Conservation (phyloP, 2,329 filamentous ascomycete genomes). For the Davidsoniella neocaledoniae region DNA sequence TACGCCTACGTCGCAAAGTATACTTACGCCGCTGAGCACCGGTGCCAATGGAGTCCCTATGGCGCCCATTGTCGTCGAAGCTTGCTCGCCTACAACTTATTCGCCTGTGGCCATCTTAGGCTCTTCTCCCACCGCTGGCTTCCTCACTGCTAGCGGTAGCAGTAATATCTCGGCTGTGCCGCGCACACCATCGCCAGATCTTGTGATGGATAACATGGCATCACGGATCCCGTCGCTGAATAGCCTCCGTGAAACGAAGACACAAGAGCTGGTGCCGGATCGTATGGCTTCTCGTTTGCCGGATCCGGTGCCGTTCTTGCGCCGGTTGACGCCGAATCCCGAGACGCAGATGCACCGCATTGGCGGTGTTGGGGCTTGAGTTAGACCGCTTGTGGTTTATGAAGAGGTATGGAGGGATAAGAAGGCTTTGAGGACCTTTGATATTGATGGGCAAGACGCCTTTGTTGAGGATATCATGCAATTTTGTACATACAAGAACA, state of each 20-base stretch:
- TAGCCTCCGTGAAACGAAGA: conserved; percentile 19
- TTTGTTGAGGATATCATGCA: too few species aligned
- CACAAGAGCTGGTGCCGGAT: conserved; percentile 44
- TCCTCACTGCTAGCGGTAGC: background rate
- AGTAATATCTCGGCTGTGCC: background rate
- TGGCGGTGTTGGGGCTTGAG: conserved; percentile 17
- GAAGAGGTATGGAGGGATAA: too few species aligned
- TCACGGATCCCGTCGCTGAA: conserved; percentile 4
- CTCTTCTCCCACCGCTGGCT: background rate
- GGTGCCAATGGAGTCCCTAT: conserved; percentile 14
- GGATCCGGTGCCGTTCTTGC: conserved; percentile 26
- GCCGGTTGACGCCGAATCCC: conserved; percentile 31
- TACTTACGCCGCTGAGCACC: conserved; percentile 5
- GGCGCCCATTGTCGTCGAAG: conserved; percentile 26
- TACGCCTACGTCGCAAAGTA: background rate
- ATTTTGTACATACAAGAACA: too few species aligned
- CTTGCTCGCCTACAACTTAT: conserved; percentile 20
- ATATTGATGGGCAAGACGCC: background rate
- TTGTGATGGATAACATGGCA: conserved; percentile 10
- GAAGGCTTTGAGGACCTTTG: background rate
- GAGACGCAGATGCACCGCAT: conserved; percentile 24
- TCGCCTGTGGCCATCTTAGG: background rate
- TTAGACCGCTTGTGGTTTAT: too few species aligned
- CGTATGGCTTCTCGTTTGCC: conserved; percentile 42
- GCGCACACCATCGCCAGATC: conserved; percentile 32